phyloP scores from a whole-genome alignment of 768 basidiomycete species.

The Boletus rubescentipes region DNA sequence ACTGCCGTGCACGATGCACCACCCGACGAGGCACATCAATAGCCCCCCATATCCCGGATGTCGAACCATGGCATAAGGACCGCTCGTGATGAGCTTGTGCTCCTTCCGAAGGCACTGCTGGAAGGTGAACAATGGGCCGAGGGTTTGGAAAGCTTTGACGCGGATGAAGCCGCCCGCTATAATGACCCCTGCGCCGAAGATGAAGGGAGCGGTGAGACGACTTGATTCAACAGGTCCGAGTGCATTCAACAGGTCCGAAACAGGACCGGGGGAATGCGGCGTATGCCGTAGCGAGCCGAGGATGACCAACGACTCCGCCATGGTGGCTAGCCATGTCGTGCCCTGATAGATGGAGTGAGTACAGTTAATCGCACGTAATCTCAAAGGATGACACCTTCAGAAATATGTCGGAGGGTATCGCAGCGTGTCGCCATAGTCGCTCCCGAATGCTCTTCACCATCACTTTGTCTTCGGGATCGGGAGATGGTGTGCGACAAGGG shows the following conservation, averaged over 20 bases:
- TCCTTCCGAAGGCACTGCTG: conserved; percentile 18
- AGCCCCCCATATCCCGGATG: conserved; percentile 29
- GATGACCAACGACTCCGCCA: conserved; percentile 1
- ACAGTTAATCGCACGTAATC: not conserved
- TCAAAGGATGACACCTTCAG: not conserved
- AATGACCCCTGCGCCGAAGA: conserved; percentile 7
- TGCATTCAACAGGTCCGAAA: not conserved
- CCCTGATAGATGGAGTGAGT: conserved; percentile 1
- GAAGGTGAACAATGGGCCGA: conserved; percentile 24
- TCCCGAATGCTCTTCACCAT: conserved; percentile 2
- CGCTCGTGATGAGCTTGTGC: conserved; percentile 26
- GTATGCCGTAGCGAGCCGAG: not conserved
- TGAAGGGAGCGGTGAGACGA: not conserved
- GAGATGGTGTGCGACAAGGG: not conserved
- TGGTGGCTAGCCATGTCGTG: not conserved
- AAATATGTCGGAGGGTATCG: not conserved
- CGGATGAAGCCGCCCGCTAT: conserved; percentile 6
- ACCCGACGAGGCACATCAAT: not conserved
- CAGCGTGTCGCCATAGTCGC: conserved; percentile 3
- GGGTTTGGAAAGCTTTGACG: conserved; percentile 4
- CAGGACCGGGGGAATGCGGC: not conserved
- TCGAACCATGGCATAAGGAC: conserved; percentile 28
- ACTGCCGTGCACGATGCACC: not conserved
- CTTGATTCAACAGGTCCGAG: conserved; percentile 14
- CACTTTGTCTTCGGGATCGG: conserved; percentile 3